phyloP scores from a whole-genome alignment of 202 grass and related monocot genomes.

The Eragrostis tef region DNA sequence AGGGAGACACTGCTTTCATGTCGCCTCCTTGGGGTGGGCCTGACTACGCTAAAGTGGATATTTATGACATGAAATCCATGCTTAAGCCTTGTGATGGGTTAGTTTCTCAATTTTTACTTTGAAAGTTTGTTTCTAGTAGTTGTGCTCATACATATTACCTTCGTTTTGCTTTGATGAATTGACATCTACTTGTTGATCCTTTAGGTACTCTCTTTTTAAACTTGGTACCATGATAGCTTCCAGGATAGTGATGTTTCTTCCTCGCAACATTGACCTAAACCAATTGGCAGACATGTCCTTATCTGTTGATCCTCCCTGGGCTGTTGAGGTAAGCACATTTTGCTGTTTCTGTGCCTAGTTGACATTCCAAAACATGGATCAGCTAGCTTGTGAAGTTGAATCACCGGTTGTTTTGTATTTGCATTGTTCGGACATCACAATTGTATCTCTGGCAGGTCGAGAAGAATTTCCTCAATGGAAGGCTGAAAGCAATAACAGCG shows the following conservation, averaged over 20 bases:
- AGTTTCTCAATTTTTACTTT: constrained; percentile 41
- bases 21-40: constrained; percentile 98
- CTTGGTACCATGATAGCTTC: constrained; percentile 68
- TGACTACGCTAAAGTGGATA: constrained; percentile 78
- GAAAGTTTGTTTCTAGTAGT: constrained; percentile 21
- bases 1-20: constrained; percentile 86
- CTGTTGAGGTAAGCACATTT: constrained; percentile 67
- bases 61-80: constrained; percentile 82
- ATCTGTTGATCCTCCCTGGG: constrained; percentile 80
- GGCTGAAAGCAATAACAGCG: constrained; percentile 85
- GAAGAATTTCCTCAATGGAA: constrained; percentile 93
- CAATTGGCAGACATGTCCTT: constrained; percentile 81
- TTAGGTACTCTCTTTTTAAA: constrained; percentile 83
- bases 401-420: background rate
- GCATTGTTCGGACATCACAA: background rate
- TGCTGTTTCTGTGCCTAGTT: constrained; percentile 30
- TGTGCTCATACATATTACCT: constrained; percentile 16
- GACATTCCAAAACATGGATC: background rate
- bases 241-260: constrained; percentile 95
- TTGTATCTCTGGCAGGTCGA: constrained; percentile 67
- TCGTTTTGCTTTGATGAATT: constrained; percentile 7
- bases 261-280: constrained; percentile 79
- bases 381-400: background rate
- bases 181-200: constrained; percentile 8
- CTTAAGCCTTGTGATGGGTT: constrained; percentile 94